Percentiles rank a stretch among this genome's conserved stretches.
Conservation (phyloP, 1,139 yeast genomes). For the Blastobotrys capitulatus region DNA sequence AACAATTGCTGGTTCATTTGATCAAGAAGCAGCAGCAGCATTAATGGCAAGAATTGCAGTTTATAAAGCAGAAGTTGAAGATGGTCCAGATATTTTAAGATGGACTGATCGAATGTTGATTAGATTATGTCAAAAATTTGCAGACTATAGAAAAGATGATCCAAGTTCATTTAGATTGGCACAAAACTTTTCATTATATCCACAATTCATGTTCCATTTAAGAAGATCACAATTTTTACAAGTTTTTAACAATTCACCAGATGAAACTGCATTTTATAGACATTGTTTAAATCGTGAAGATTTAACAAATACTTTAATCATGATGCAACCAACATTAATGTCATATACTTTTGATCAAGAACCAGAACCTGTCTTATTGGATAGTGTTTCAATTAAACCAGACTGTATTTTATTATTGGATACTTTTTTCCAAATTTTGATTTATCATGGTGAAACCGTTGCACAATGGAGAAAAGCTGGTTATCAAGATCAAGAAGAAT, state of each 20-base stretch:
- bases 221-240: slow-evolving; percentile 96
- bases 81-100: slow-evolving; percentile 64
- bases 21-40: slow-evolving; percentile 98
- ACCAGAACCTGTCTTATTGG: slow-evolving; percentile 91
- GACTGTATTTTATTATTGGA: slow-evolving; percentile 84
- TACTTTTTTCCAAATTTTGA: slow-evolving; percentile 93
- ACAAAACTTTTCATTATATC: slow-evolving; percentile 77
- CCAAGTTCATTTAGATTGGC: slow-evolving; percentile 73
- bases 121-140: slow-evolving; percentile 80
- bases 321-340: slow-evolving; percentile 95
- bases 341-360: slow-evolving; percentile 72
- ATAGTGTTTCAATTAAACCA: slow-evolving; percentile 86
- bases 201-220: slow-evolving; percentile 92
- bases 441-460: slow-evolving; percentile 90
- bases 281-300: slow-evolving; percentile 90
- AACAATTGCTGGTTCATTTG: slow-evolving; percentile 62
- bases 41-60: slow-evolving; percentile 92
- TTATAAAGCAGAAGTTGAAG: slow-evolving; percentile 75
- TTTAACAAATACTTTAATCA: slow-evolving; percentile 84
- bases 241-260: slow-evolving; percentile 96
- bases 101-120: slow-evolving; percentile 84
- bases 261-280: slow-evolving; percentile 96
- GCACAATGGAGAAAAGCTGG: slow-evolving; percentile 97
- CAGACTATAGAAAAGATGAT: slow-evolving; percentile 76
- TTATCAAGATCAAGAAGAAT: slow-evolving; percentile 86